phyloP scores from a whole-genome alignment of 805 yeast genomes.

The Scheffersomyces ergatensis region DNA sequence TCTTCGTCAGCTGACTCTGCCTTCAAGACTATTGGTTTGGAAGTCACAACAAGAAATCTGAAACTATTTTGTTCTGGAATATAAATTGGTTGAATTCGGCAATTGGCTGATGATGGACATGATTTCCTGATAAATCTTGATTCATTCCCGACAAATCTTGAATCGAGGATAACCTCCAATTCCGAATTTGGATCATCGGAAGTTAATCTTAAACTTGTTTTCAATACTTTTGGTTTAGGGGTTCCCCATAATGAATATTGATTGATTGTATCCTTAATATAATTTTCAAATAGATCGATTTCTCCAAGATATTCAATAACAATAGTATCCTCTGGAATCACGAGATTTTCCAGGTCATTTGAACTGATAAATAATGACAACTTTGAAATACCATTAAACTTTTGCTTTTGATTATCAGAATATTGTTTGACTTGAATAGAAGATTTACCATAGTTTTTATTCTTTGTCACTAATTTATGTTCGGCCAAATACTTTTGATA shows the following conservation, averaged over 20 bases:
- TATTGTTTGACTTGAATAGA: slow-evolving; percentile 53
- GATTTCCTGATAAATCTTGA: slow-evolving; percentile 73
- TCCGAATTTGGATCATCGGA: slow-evolving; percentile 19
- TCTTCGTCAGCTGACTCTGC: slow-evolving; percentile 56
- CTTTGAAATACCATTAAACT: slow-evolving; percentile 68
- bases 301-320: slow-evolving; percentile 72
- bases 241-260: slow-evolving; percentile 78
- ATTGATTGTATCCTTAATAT: slow-evolving; percentile 63
- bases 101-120: slow-evolving; percentile 65
- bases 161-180: slow-evolving; percentile 64
- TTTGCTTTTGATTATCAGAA: slow-evolving; percentile 54
- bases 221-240: slow-evolving; percentile 43
- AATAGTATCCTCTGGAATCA: slow-evolving; percentile 45
- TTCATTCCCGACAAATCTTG: slow-evolving; percentile 75
- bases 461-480: slow-evolving; percentile 29
- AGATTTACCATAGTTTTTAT: slow-evolving; percentile 19
- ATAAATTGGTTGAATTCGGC: slow-evolving; percentile 53
- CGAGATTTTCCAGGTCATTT: slow-evolving; percentile 9
- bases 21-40: slow-evolving; percentile 44
- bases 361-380: slow-evolving; percentile 54
- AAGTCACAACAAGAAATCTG: slow-evolving; percentile 57
- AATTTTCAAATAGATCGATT: slow-evolving; percentile 61
- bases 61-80: slow-evolving; percentile 37
- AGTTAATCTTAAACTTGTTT: slow-evolving; percentile 11
- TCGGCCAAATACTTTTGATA: slow-evolving; percentile 29